Evolutionary conservation across 768 basidiomycete genomes (phyloP), one percentile per base, ranked within the genome.

Genomic region (Auricularia auricula-judae): DNA sequence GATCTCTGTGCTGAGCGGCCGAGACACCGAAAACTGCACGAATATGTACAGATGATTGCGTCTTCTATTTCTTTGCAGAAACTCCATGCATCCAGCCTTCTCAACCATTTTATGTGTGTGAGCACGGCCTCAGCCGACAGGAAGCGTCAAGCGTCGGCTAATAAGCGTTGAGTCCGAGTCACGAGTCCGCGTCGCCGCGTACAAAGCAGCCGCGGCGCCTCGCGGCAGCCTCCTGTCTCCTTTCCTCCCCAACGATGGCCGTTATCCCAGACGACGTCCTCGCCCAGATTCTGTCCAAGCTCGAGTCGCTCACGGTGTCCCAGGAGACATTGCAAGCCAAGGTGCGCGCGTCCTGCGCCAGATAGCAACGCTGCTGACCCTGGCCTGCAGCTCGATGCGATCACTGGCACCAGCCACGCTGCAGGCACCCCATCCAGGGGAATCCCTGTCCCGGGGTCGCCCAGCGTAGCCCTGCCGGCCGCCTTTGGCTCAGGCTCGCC

Each of bases 271-370:
- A 89, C 65, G 84, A 85, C 12, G 73, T 86, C 5, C 77, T 93
- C 60, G 80, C 81, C 0, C 87, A 91, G 73, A 92, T 93, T 64
- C 79, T 92, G 8, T 75, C 78, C 4, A 86, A 87, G 75, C 82
- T 93, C 63, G 80, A 87, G 68, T 78, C 82, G 3, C 78, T 93
- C 70, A 87, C 89, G 72, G 74, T 86, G 60, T 84, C 84, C 61
- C 89, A 93, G 72, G 88, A 91, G 73, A 80, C 84, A 0, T 78
- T 93, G 70, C 87, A 91, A 68, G 85, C 88, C 29, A 90, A 93
- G 81, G 90, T 91, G 68, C 51, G 71, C 53, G 68, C 70, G 65
- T 67, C 29, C 29, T 69, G 51, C 68, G 78, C 67, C n/a, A n/a
- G 56, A 12, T 54, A n/a, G 10, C n/a, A 29, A 11, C 34, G 34